Conservation (phyloP, 2,329 filamentous ascomycete species). For the Sarocladium oryzae region DNA sequence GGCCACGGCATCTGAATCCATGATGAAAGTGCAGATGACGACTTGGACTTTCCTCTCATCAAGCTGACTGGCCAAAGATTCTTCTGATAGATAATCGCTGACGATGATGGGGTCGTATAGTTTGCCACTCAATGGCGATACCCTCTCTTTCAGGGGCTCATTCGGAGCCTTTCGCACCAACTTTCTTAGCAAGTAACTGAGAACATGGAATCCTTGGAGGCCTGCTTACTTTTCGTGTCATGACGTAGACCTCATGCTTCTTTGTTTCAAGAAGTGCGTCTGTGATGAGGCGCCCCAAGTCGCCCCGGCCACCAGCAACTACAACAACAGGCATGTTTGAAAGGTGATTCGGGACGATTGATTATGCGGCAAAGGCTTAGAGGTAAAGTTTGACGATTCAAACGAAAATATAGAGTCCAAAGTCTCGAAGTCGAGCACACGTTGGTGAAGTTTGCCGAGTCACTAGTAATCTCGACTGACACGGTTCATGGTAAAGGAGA, state of each 20-base stretch:
- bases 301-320: conserved; percentile 40
- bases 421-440: not conserved
- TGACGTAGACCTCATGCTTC: conserved; percentile 33
- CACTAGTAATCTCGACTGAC: not conserved
- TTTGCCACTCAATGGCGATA: conserved; percentile 17
- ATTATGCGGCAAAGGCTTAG: no score
- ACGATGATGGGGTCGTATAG: conserved; percentile 19
- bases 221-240: conserved; percentile 34
- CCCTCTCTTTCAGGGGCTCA: conserved; percentile 11
- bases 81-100: conserved; percentile 21
- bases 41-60: conserved; percentile 18
- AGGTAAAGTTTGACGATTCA: no score
- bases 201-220: not conserved
- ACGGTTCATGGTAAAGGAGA: not conserved
- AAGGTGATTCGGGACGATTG: not conserved
- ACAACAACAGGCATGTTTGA: conserved; percentile 28
- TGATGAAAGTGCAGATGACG: conserved; percentile 26
- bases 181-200: not conserved
- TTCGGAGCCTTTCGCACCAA: conserved; percentile 1
- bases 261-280: conserved; percentile 30
- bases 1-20: conserved; percentile 22
- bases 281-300: conserved; percentile 38
- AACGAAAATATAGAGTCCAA: not conserved
- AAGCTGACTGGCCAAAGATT: conserved; percentile 17
- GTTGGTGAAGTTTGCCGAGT: not conserved